These are phyloP conservation scores for Clarkia xantiana DNA, from an alignment of 345 rosid genomes.

Conservation along the genomic window DNA sequence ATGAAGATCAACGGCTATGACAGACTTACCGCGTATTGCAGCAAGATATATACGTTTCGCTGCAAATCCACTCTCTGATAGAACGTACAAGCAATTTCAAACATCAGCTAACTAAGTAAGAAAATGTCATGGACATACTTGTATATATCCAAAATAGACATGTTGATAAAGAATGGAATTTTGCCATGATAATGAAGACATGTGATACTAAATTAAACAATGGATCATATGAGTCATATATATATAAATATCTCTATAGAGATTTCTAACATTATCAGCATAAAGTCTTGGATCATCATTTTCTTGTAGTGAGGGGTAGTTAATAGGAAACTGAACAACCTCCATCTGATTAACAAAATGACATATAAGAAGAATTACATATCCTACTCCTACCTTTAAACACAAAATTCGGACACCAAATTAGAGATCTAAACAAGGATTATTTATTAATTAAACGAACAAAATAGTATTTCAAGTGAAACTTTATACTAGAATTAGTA, in stretches of 20 bases:
- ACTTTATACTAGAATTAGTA: background rate
- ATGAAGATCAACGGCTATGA: constrained; percentile 71
- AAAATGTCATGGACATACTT: background rate
- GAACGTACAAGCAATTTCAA: constrained; percentile 13
- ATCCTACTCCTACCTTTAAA: constrained; percentile 61
- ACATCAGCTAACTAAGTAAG: too few relatives aligned
- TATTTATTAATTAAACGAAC: too few relatives aligned
- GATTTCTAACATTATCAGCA: constrained; percentile 56
- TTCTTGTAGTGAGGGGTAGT: constrained; percentile 81
- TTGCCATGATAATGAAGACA: background rate
- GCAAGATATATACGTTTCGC: constrained; percentile 89
- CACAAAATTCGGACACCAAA: background rate
- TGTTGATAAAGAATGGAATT: background rate
- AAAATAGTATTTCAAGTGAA: background rate
- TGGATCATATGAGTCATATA: background rate
- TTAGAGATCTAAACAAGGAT: background rate
- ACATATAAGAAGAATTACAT: constrained; percentile 66
- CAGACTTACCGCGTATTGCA: constrained; percentile 82
- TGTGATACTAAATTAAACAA: too few relatives aligned
- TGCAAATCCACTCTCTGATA: constrained; percentile 67
- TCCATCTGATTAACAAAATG: constrained; percentile 74
- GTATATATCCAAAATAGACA: too few relatives aligned
- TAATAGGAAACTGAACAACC: constrained; percentile 57
- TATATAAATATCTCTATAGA: constrained; percentile 54
- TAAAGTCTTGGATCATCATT: constrained; percentile 70